Evolutionary conservation across 768 basidiomycete genomes (phyloP).

Genomic region (Russula virescens): DNA sequence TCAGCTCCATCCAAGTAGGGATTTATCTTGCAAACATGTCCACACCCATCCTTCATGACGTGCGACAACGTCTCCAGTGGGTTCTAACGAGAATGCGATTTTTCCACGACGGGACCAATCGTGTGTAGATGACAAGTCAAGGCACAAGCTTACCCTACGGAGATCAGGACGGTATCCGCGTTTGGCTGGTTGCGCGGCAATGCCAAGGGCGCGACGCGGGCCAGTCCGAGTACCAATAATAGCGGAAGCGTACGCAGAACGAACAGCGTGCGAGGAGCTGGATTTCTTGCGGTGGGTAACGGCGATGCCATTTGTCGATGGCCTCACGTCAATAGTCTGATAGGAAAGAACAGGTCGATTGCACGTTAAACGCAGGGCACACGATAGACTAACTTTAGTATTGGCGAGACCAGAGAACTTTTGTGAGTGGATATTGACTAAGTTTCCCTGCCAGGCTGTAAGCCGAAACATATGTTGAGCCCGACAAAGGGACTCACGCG

Average conservation of each 20-base stretch:
- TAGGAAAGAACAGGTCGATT: not conserved
- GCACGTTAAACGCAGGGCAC: not conserved
- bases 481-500: constrained; percentile 44
- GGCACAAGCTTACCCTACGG: constrained; percentile 55
- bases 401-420: constrained; percentile 90
- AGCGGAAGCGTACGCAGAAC: constrained; percentile 42
- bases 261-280: constrained; percentile 47
- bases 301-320: constrained; percentile 49
- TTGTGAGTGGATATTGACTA: constrained; percentile 82
- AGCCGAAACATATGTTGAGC: not conserved
- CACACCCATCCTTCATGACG: constrained; percentile 83
- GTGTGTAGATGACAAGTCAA: not conserved
- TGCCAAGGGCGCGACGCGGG: constrained; percentile 61
- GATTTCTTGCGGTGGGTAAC: constrained; percentile 63
- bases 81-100: constrained; percentile 87
- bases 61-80: constrained; percentile 64
- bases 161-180: constrained; percentile 75
- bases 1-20: constrained; percentile 43
- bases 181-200: constrained; percentile 53
- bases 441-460: constrained; percentile 58
- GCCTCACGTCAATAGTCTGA: constrained; percentile 62
- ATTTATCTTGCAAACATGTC: constrained; percentile 85
- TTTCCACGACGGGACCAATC: constrained; percentile 14
- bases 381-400: constrained; percentile 52
- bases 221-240: constrained; percentile 65